A percentile compares a stretch with the other conserved stretches of the same genome.
phyloP scores from a whole-genome alignment of 331 rosid genomes.

The Rhamnella rubrinervis region DNA sequence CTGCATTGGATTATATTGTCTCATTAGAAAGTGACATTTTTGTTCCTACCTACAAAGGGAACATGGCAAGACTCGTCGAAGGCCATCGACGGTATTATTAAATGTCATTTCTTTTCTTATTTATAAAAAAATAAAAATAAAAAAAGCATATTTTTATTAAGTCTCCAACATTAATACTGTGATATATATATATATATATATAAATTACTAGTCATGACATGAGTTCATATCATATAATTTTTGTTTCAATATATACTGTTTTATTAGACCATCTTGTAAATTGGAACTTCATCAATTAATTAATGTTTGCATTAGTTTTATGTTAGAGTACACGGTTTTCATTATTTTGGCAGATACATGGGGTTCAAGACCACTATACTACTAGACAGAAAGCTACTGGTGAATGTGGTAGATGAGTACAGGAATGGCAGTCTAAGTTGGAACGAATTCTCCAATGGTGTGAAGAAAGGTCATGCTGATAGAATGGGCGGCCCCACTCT shows the following conservation, averaged over 20 bases:
- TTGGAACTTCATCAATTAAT: too few relatives aligned
- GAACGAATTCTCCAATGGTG: conserved; percentile 29
- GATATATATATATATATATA: too few relatives aligned
- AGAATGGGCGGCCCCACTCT: conserved; percentile 15
- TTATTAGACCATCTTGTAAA: too few relatives aligned
- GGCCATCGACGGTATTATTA: conserved; percentile 22
- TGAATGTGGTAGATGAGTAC: conserved; percentile 24
- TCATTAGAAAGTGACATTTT: conserved; percentile 27
- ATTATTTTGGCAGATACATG: conserved; percentile 7
- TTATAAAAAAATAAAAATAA: too few relatives aligned
- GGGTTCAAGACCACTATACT: conserved; percentile 24
- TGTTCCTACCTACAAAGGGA: conserved; percentile 24
- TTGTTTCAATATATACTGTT: too few relatives aligned
- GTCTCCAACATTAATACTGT: too few relatives aligned
- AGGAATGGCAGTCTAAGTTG: conserved; percentile 28
- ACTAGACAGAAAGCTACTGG: conserved; percentile 21
- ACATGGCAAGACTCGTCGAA: conserved; percentile 30
- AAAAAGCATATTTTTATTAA: too few relatives aligned
- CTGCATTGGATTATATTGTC: conserved; percentile 30
- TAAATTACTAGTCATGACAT: too few relatives aligned
- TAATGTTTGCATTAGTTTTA: too few relatives aligned
- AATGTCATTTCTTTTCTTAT: too few relatives aligned
- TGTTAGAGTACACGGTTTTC: too few relatives aligned
- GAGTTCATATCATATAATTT: too few relatives aligned
- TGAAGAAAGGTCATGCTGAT: conserved; percentile 27